A percentile compares a stretch with the other conserved stretches of the same genome.
These are phyloP conservation scores for Taphrina deformans DNA, from an alignment of 1,139 yeast genomes.

Conservation along the genomic window DNA sequence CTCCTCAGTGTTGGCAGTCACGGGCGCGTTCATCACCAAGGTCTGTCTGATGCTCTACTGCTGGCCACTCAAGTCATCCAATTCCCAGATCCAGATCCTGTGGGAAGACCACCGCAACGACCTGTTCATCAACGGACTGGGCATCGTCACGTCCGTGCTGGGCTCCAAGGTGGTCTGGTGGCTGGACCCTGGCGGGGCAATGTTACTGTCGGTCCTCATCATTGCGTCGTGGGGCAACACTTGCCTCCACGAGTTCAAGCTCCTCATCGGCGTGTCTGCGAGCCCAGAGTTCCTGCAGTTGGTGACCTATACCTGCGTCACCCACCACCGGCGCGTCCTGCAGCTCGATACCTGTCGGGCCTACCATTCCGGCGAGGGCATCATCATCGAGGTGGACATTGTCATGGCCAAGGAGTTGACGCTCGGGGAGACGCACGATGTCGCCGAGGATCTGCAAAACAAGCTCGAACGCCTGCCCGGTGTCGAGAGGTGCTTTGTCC, in stretches of 20 bases:
- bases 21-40: slow-evolving; percentile 38
- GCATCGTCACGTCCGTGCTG: slow-evolving; percentile 38
- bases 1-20: slow-evolving; percentile 37
- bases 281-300: slow-evolving; percentile 36
- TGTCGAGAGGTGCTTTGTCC: slow-evolving; percentile 40
- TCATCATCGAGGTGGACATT: slow-evolving; percentile 39
- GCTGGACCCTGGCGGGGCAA: slow-evolving; percentile 39
- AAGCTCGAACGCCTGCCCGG: slow-evolving; percentile 39
- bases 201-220: slow-evolving; percentile 36
- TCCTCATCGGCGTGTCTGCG: slow-evolving; percentile 38
- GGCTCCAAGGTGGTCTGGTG: slow-evolving; percentile 38
- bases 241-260: slow-evolving; percentile 36
- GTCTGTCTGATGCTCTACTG: slow-evolving; percentile 37
- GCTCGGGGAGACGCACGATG: slow-evolving; percentile 37
- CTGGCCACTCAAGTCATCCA: slow-evolving; percentile 35
- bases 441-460: slow-evolving; percentile 38
- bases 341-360: slow-evolving; percentile 39
- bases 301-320: slow-evolving; percentile 39
- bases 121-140: slow-evolving; percentile 39
- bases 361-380: slow-evolving; percentile 38
- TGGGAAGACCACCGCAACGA: slow-evolving; percentile 40
- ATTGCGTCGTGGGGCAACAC: slow-evolving; percentile 37
- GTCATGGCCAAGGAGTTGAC: slow-evolving; percentile 37
- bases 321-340: slow-evolving; percentile 35
- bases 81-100: slow-evolving; percentile 37